Conservation (phyloP, 2,329 filamentous ascomycete species). For the Dothistroma pini region DNA sequence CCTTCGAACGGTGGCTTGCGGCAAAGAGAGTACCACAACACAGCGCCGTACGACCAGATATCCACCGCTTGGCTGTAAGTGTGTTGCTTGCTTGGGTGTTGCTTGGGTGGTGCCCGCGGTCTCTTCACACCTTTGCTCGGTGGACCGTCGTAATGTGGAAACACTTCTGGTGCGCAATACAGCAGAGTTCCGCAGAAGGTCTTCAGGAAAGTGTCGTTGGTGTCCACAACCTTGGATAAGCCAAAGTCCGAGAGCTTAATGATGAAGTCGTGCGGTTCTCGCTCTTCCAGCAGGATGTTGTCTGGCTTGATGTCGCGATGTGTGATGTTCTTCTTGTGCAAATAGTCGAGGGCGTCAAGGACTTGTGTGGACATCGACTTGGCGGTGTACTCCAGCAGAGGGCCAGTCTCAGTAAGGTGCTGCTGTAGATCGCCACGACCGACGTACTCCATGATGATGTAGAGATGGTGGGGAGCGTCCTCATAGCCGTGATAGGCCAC, state of each 20-base stretch:
- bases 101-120: slow-evolving; percentile 47
- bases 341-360: slow-evolving; percentile 75
- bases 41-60: slow-evolving; percentile 93
- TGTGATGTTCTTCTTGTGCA: slow-evolving; percentile 85
- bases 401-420: slow-evolving; percentile 59
- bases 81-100: slow-evolving; percentile 43
- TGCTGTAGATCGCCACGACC: slow-evolving; percentile 77
- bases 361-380: slow-evolving; percentile 72
- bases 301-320: slow-evolving; percentile 99
- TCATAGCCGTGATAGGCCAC: slow-evolving; percentile 88
- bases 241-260: slow-evolving; percentile 97
- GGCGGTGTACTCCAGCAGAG: slow-evolving; percentile 65
- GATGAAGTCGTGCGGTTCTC: slow-evolving; percentile 59
- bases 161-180: slow-evolving; percentile 96
- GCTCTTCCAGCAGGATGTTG: slow-evolving; percentile 80
- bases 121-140: slow-evolving; percentile 58
- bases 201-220: slow-evolving; percentile 81
- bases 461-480: slow-evolving; percentile 74
- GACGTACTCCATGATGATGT: slow-evolving; percentile 97
- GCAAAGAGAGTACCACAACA: slow-evolving; percentile 83
- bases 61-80: slow-evolving; percentile 91
- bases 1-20: slow-evolving; percentile 77
- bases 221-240: slow-evolving; percentile 84
- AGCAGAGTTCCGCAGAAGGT: slow-evolving; percentile 95
- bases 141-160: slow-evolving; percentile 72